Conservation (phyloP, 1,284 basidiomycete genomes). For the Rhizoctonia solani region DNA sequence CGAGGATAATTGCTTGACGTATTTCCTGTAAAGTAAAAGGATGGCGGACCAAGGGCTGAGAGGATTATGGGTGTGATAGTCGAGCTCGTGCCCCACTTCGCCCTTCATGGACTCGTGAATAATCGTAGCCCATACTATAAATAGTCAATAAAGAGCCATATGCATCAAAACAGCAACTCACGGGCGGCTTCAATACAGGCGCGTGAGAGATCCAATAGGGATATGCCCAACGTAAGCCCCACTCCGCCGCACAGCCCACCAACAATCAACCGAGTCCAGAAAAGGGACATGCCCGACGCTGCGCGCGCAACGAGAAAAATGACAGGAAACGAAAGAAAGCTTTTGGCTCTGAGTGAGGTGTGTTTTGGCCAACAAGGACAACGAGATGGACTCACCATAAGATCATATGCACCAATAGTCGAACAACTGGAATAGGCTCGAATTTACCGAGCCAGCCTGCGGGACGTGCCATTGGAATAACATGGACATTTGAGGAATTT, state of each 20-base stretch:
- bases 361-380: background rate
- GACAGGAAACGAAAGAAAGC: conserved; percentile 17
- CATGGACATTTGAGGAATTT: background rate
- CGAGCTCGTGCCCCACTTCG: conserved; percentile 13
- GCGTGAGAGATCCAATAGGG: conserved; percentile 20
- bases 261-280: conserved; percentile 23
- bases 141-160: background rate
- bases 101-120: conserved; percentile 21
- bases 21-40: conserved; percentile 1
- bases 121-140: conserved; percentile 20
- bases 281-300: conserved; percentile 15
- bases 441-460: background rate
- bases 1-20: background rate
- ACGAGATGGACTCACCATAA: conserved; percentile 4
- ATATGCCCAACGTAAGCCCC: conserved; percentile 11
- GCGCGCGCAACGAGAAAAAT: background rate
- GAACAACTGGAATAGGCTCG: conserved; percentile 13
- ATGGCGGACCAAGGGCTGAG: conserved; percentile 25
- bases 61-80: conserved; percentile 25
- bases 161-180: background rate
- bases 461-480: background rate
- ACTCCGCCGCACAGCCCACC: conserved; percentile 22
- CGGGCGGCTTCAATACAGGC: conserved; percentile 18
- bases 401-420: background rate
- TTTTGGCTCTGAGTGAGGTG: background rate